Base-by-base conservation (phyloP, 192 early-diverging fungal genomes). In the Mortierella claussenii region DNA sequence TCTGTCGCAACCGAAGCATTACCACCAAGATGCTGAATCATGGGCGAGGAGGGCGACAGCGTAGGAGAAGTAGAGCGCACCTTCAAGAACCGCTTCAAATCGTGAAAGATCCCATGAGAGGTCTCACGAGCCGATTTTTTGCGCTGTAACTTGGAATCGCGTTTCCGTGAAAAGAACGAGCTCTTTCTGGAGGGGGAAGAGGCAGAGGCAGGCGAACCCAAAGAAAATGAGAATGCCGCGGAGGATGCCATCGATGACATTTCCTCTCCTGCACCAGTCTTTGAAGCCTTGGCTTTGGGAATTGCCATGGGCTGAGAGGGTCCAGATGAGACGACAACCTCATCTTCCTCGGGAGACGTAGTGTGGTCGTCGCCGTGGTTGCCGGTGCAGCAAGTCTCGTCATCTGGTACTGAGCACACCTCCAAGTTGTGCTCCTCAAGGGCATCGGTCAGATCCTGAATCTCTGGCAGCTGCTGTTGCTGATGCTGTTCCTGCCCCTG, bases 41-140 rank as follows among this genome's bases (percentile, higher is more conserved):
- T n/a, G 15, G 53, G 55, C 7, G 31, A 17, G 18, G 56, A 42
- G n/a, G 65, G 55, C 13, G 55, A 59, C n/a, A 51, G 45, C 4
- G 44, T 46, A 6, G 55, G 55, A 3, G 55, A 59, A 18, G 32
- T 59, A 11, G 55, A 59, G 4, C 47, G 36, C 18, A 57, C 65
- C 48, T 68, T 68, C 18, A 68, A 26, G 65, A 68, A 68, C n/a
- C 65, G 55, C 48, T 68, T 68, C 33, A 68, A 42, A 42, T 68
- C 65, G 47, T 68, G 65, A 31, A 68, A 68, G 37, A 68, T 68
- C 6, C 65, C 65, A 59, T 68, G 65, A 17, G 65, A 68, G 5
- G 65, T 68, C 20, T 57, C 55, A 33, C 55, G 55, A 21, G 34
- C 49, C 3, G 65, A 59, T 24, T 58, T 68, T 44, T 67, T 67